Conservation (phyloP, 2,329 filamentous ascomycete genomes). For the Raffaelea deltoideospora region DNA sequence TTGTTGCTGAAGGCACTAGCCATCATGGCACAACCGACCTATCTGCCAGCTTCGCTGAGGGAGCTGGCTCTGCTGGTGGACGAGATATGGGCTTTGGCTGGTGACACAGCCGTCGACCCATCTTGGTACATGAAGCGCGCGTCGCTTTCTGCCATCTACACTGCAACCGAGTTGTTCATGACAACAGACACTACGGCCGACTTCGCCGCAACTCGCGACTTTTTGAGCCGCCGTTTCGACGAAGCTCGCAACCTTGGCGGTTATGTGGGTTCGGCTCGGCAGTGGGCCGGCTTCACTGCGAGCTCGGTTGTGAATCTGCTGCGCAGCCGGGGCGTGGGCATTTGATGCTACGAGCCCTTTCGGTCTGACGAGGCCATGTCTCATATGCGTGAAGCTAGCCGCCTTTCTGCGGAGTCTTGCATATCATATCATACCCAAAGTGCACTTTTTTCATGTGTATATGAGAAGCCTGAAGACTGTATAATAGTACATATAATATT, state of each 20-base stretch:
- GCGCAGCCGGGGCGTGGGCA: constrained; percentile 72
- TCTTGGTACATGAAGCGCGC: constrained; percentile 67
- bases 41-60: constrained; percentile 58
- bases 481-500: too few relatives aligned
- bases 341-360: too few relatives aligned
- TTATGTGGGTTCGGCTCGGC: constrained; percentile 45
- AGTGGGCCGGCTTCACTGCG: constrained; percentile 74
- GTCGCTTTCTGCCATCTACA: constrained; percentile 42
- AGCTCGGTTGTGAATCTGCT: constrained; percentile 66
- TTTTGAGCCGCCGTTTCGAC: constrained; percentile 59
- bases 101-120: constrained; percentile 66
- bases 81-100: constrained; percentile 80
- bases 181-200: constrained; percentile 59
- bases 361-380: too few relatives aligned
- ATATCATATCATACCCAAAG: too few relatives aligned
- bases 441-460: too few relatives aligned
- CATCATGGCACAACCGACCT: constrained; percentile 72
- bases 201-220: constrained; percentile 65
- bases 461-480: too few relatives aligned
- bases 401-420: too few relatives aligned
- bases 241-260: constrained; percentile 51
- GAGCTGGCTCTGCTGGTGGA: constrained; percentile 77
- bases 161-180: constrained; percentile 81
- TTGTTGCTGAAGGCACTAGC: constrained; percentile 54
- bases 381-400: too few relatives aligned